Percentiles rank a stretch among this genome's conserved stretches.
These are phyloP conservation scores for Stagonosporopsis vannaccii DNA, from an alignment of 2,329 filamentous ascomycete species.

Conservation along the genomic window DNA sequence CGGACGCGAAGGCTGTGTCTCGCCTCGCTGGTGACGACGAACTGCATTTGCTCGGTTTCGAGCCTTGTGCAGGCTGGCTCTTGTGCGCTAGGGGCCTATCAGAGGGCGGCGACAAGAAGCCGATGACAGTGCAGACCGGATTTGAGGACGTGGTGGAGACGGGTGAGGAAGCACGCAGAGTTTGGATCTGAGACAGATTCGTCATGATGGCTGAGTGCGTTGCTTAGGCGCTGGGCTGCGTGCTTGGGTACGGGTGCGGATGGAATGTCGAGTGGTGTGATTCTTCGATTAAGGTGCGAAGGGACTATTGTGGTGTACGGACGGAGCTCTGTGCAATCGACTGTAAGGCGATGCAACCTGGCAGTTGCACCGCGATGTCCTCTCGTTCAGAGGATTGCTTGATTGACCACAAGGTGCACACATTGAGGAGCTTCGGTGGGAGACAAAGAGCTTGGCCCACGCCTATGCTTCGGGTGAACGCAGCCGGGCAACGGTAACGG, in stretches of 20 bases:
- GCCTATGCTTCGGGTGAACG: neutral
- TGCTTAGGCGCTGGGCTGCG: neutral
- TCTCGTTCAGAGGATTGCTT: no score
- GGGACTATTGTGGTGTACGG: no score
- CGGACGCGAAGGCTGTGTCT: conserved; percentile 1
- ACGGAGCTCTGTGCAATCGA: neutral
- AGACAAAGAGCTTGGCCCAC: neutral
- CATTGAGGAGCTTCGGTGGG: neutral
- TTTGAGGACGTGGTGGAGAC: neutral
- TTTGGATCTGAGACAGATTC: neutral
- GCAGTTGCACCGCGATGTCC: neutral
- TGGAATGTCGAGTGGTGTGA: neutral
- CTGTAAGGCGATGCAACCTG: neutral
- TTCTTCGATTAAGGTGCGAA: neutral
- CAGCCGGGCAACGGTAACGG: neutral
- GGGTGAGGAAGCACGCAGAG: neutral
- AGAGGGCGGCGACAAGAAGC: neutral
- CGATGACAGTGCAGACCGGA: neutral
- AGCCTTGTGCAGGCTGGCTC: neutral
- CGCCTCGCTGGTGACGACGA: neutral
- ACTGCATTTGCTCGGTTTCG: neutral
- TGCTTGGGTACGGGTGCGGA: neutral
- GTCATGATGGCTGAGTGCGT: neutral
- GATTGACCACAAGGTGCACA: neutral
- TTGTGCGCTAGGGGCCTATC: neutral